phyloP scores from a whole-genome alignment of 1,139 yeast genomes.

The Meyerozyma elateridarum region DNA sequence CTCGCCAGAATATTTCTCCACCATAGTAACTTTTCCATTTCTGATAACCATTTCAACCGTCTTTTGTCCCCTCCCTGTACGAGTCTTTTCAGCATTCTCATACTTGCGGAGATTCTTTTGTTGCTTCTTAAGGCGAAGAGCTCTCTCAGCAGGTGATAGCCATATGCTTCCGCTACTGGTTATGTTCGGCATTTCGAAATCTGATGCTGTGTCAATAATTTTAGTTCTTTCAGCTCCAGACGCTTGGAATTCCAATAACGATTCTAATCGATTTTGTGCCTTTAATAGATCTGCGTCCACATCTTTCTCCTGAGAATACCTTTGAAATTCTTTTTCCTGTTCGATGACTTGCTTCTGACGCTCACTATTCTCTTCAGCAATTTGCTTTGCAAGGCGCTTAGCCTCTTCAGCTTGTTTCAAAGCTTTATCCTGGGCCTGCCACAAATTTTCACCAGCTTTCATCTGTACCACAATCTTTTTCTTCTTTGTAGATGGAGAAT shows the following conservation, averaged over 20 bases:
- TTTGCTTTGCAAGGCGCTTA: constrained; percentile 18
- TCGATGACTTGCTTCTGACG: constrained; percentile 30
- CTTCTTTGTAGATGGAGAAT: constrained; percentile 18
- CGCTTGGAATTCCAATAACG: constrained; percentile 72
- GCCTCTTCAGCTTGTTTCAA: constrained; percentile 48
- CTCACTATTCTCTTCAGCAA: constrained; percentile 29
- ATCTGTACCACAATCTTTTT: constrained; percentile 48
- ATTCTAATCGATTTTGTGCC: constrained; percentile 73
- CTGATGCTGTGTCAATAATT: constrained; percentile 91
- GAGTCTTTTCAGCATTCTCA: constrained; percentile 51
- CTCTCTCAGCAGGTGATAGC: constrained; percentile 88
- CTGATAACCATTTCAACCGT: constrained; percentile 73
- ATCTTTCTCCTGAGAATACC: constrained; percentile 29
- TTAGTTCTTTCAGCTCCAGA: constrained; percentile 86
- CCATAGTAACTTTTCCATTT: constrained; percentile 73
- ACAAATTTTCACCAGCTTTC: constrained; percentile 59
- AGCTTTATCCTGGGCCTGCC: constrained; percentile 64
- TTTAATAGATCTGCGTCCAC: constrained; percentile 50
- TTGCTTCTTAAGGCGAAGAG: constrained; percentile 73
- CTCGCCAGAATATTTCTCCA: constrained; percentile 26
- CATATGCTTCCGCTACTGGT: constrained; percentile 56
- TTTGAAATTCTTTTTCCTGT: constrained; percentile 33
- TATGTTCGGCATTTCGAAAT: constrained; percentile 59
- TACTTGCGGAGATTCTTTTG: constrained; percentile 66
- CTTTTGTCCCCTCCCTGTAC: constrained; percentile 69